These are phyloP conservation scores for Eragrostis nindensis DNA, from an alignment of 176 grass and related monocot species.

Conservation along the genomic window DNA sequence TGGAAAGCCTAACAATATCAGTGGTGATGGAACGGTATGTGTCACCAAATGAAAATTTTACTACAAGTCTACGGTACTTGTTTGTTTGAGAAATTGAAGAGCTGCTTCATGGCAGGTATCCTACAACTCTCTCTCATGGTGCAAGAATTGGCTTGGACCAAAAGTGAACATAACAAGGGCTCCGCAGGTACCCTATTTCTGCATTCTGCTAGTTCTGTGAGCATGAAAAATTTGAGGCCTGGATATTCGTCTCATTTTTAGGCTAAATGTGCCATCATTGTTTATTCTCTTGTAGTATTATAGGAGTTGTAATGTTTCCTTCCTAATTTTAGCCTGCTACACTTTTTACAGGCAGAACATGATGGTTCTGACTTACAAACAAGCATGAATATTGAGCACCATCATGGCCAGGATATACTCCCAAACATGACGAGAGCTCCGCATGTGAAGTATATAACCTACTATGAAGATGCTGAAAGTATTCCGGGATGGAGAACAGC, in stretches of 20 bases:
- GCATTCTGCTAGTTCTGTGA: conserved; percentile 15
- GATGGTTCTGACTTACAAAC: conserved; percentile 95
- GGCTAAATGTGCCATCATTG: conserved; percentile 2
- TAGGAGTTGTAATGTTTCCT: not conserved
- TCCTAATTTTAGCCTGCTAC: not conserved
- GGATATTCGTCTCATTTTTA: conserved; percentile 18
- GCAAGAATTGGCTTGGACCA: conserved; percentile 95
- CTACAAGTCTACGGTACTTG: conserved; percentile 19
- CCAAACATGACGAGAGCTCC: conserved; percentile 81
- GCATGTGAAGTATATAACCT: conserved; percentile 94
- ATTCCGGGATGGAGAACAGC: conserved; percentile 84
- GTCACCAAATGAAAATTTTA: conserved; percentile 39
- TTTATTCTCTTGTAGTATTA: conserved; percentile 22
- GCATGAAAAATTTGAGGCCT: not conserved
- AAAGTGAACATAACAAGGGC: conserved; percentile 97
- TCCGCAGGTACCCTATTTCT: conserved; percentile 69
- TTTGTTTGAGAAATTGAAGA: conserved; percentile 32
- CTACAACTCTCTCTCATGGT: conserved; percentile 97
- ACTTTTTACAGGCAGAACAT: conserved; percentile 77
- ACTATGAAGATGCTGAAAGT: conserved; percentile 97
- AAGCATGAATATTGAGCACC: conserved; percentile 66
- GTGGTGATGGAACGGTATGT: conserved; percentile 93
- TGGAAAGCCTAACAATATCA: conserved; percentile 71
- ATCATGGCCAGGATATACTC: conserved; percentile 61
- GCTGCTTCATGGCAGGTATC: conserved; percentile 63